A percentile compares a stretch with the other conserved stretches of the same genome.
Conservation (phyloP, 140 eudicot species). For the Oenanthe javanica region DNA sequence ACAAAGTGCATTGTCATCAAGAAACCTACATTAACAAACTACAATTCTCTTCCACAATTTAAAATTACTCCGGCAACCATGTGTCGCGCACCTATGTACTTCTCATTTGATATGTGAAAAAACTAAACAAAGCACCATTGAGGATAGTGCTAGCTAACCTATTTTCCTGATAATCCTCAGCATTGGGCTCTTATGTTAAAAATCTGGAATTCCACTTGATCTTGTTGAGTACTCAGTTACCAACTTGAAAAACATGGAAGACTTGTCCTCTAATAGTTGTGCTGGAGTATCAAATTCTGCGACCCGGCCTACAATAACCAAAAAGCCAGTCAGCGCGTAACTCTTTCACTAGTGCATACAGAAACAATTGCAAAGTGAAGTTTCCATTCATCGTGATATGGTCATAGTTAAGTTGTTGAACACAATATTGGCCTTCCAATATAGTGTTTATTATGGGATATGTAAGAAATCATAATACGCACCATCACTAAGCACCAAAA, state of each 20-base stretch:
- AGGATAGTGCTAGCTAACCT: slow-evolving; percentile 4
- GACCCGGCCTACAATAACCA: slow-evolving; percentile 57
- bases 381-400: neutral
- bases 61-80: neutral
- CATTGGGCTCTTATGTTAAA: slow-evolving; percentile 16
- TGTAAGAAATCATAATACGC: slow-evolving; percentile 8
- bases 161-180: neutral
- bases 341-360: neutral
- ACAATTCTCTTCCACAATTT: slow-evolving; percentile 24
- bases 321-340: slow-evolving; percentile 6
- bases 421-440: neutral
- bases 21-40: slow-evolving; percentile 7
- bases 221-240: slow-evolving; percentile 84
- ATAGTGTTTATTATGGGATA: neutral
- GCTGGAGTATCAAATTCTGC: slow-evolving; percentile 87
- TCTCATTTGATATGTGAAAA: slow-evolving; percentile 18
- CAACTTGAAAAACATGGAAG: slow-evolving; percentile 76
- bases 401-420: neutral
- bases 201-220: slow-evolving; percentile 57
- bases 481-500: slow-evolving; percentile 95
- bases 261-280: slow-evolving; percentile 59
- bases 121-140: slow-evolving; percentile 13
- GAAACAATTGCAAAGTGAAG: neutral
- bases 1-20: neutral
- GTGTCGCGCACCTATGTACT: slow-evolving; percentile 18